Evolutionary conservation across 257 asterid species (phyloP).

Genomic region (Mentha longifolia): DNA sequence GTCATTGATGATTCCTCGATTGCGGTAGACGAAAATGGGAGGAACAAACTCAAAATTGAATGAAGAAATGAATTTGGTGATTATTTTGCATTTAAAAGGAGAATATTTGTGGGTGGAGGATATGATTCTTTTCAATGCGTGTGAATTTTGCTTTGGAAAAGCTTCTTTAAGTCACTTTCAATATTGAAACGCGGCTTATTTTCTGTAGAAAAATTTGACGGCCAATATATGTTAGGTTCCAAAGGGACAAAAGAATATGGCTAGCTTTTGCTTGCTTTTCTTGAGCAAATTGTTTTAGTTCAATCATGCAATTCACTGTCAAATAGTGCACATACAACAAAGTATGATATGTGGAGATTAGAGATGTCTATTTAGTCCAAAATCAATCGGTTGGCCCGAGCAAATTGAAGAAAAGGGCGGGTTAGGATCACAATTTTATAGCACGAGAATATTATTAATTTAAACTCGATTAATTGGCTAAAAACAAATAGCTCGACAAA

Average conservation of each 20-base stretch:
- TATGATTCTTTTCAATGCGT: conserved; percentile 54
- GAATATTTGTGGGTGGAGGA: conserved; percentile 33
- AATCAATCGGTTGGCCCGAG: too few species aligned
- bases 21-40: background rate
- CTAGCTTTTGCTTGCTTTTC: conserved; percentile 18
- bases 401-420: too few species aligned
- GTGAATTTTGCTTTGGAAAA: conserved; percentile 54
- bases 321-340: too few species aligned
- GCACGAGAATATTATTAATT: too few species aligned
- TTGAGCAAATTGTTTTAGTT: conserved; percentile 15
- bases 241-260: conserved; percentile 26
- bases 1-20: conserved; percentile 42
- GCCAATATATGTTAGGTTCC: conserved; percentile 32
- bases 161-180: conserved; percentile 48
- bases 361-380: too few species aligned
- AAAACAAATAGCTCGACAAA: too few species aligned
- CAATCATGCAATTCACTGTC: background rate
- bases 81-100: conserved; percentile 32
- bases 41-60: background rate
- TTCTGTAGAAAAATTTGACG: conserved; percentile 29
- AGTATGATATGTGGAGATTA: too few species aligned
- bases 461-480: too few species aligned
- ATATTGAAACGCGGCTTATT: conserved; percentile 38
- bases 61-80: conserved; percentile 24
- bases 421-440: too few species aligned